Percentiles rank a stretch among this genome's conserved stretches.
Conservation (phyloP, 306 rosid genomes). For the Pterocarpus santalinus region DNA sequence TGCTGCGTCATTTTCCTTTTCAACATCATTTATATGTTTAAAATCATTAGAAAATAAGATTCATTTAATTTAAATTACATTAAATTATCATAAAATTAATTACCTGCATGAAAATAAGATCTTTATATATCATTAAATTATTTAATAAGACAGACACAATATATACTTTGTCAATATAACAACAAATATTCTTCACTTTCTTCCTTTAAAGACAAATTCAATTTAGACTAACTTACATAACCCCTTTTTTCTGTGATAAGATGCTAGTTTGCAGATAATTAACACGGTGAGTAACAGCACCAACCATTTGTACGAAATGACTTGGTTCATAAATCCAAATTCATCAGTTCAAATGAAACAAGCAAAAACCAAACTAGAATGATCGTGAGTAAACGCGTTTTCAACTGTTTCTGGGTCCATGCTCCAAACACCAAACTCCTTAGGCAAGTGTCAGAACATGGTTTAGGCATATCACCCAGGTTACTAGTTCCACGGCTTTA, state of each 20-base stretch:
- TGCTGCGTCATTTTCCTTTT: background rate
- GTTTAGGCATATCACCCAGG: background rate
- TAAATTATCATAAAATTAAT: background rate
- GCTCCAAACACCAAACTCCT: slow-evolving; percentile 25
- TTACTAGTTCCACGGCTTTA: background rate
- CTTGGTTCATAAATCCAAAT: background rate
- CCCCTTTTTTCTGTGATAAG: background rate
- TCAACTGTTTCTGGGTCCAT: slow-evolving; percentile 46
- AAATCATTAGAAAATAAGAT: background rate
- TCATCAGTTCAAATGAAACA: background rate
- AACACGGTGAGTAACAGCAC: background rate
- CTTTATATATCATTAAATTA: too few species aligned
- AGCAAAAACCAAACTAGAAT: background rate
- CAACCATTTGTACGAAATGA: background rate
- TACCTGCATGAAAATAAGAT: background rate
- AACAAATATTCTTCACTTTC: background rate
- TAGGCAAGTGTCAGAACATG: slow-evolving; percentile 27
- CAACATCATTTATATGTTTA: background rate
- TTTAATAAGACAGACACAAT: too few species aligned
- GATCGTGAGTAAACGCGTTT: slow-evolving; percentile 56
- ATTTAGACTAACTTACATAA: too few species aligned
- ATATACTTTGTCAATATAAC: too few species aligned
- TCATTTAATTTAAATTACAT: background rate
- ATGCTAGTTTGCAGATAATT: background rate
- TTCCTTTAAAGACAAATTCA: too few species aligned